phyloP scores from a whole-genome alignment of 2,329 filamentous ascomycete species.

The Zymoseptoria brevis region DNA sequence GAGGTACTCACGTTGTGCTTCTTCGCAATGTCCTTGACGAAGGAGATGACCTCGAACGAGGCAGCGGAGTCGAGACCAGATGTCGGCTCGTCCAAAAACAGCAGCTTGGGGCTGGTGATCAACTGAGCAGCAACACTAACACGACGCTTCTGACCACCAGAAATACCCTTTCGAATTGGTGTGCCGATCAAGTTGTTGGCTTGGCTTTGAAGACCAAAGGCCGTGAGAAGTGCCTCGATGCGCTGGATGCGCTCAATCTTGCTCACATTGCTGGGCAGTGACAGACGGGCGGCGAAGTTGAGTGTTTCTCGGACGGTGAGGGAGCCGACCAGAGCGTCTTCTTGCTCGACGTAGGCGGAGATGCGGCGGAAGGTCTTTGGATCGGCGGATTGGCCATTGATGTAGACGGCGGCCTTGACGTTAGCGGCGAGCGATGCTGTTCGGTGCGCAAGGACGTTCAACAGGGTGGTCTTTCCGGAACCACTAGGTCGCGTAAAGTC shows the following conservation, averaged over 20 bases:
- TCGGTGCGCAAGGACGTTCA: conserved; percentile 68
- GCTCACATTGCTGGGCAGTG: conserved; percentile 44
- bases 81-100: conserved; percentile 80
- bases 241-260: conserved; percentile 54
- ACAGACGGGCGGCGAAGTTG: conserved; percentile 64
- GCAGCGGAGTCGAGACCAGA: conserved; percentile 74
- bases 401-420: conserved; percentile 46
- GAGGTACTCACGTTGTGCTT: conserved; percentile 51
- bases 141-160: conserved; percentile 75
- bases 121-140: conserved; percentile 73
- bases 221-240: conserved; percentile 57
- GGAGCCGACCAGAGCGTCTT: conserved; percentile 74
- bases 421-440: conserved; percentile 46
- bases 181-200: conserved; percentile 69
- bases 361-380: conserved; percentile 54
- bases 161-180: conserved; percentile 73
- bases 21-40: conserved; percentile 58
- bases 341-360: conserved; percentile 76
- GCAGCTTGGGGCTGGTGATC: conserved; percentile 69
- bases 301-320: conserved; percentile 75
- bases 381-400: conserved; percentile 55
- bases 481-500: conserved; percentile 28
- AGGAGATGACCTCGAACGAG: conserved; percentile 67
- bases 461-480: conserved; percentile 73
- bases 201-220: conserved; percentile 66